A percentile compares a stretch with the other conserved stretches of the same genome.
These are phyloP conservation scores for Saccharomyces hybrid DNA, from an alignment of 1,139 yeast genomes.

Conservation along the genomic window DNA sequence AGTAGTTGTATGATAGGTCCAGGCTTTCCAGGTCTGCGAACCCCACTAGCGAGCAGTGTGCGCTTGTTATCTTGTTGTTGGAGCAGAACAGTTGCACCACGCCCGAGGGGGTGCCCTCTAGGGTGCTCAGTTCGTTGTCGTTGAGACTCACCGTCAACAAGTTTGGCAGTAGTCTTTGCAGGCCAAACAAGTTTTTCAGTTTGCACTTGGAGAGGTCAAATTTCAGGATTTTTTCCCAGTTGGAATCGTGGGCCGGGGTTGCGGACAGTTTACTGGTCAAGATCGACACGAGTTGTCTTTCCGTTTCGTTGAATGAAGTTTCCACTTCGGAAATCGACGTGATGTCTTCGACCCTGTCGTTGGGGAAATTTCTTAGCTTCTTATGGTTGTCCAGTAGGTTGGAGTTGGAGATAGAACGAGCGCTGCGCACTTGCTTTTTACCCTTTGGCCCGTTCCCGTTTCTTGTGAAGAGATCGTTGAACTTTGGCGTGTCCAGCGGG, in stretches of 20 bases:
- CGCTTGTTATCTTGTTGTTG: conserved; percentile 16
- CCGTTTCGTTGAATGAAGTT: conserved; percentile 21
- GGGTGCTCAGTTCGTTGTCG: conserved; percentile 17
- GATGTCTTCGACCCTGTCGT: not conserved
- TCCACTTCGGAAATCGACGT: conserved; percentile 5
- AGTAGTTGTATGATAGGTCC: conserved; percentile 17
- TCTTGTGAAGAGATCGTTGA: conserved; percentile 8
- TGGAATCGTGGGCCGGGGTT: not conserved
- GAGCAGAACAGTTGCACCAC: conserved; percentile 14
- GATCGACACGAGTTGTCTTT: conserved; percentile 19
- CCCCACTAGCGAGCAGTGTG: conserved; percentile 13
- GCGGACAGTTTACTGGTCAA: conserved; percentile 19
- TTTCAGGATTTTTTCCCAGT: conserved; percentile 15
- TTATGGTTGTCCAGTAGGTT: not conserved
- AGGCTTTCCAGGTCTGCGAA: conserved; percentile 21
- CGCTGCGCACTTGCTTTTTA: not conserved
- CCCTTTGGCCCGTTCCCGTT: not conserved
- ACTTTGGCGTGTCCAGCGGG: conserved; percentile 23
- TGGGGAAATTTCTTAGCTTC: not conserved
- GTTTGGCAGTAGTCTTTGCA: conserved; percentile 21
- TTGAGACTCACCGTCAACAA: conserved; percentile 15
- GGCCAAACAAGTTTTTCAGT: conserved; percentile 16
- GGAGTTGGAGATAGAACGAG: not conserved
- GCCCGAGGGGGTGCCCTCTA: conserved; percentile 16
- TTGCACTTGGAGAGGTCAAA: conserved; percentile 12